Conservation (phyloP, 768 basidiomycete genomes). For the Suillus subalutaceus region DNA sequence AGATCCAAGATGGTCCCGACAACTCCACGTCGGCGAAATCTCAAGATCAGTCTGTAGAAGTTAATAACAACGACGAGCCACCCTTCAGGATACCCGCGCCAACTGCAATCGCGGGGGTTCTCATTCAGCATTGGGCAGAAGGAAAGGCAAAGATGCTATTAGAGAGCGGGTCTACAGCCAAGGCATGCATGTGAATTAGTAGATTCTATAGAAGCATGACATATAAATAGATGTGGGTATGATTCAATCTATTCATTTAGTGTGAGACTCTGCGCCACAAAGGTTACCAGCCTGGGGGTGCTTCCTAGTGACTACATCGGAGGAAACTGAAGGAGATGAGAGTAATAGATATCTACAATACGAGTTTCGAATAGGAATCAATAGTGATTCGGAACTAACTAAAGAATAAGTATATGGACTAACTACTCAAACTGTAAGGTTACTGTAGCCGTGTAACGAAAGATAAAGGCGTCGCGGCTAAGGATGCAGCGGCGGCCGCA, state of each 20-base stretch:
- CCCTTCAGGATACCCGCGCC: constrained; percentile 75
- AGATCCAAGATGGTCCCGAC: constrained; percentile 40
- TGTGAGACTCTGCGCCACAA: background rate
- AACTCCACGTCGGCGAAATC: constrained; percentile 16
- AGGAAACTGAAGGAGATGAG: background rate
- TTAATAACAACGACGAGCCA: constrained; percentile 40
- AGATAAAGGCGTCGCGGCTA: background rate
- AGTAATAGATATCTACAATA: background rate
- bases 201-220: constrained; percentile 38
- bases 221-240: constrained; percentile 1
- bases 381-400: background rate
- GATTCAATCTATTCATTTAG: background rate
- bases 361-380: background rate
- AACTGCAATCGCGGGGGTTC: constrained; percentile 82
- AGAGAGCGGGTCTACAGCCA: background rate
- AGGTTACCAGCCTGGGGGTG: too few relatives aligned
- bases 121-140: constrained; percentile 82
- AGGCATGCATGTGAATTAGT: constrained; percentile 19
- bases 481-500: background rate
- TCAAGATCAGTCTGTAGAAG: constrained; percentile 19
- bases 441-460: background rate
- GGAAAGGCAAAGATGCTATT: constrained; percentile 41
- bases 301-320: too few relatives aligned
- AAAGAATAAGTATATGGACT: background rate
- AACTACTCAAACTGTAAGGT: background rate